phyloP scores from a whole-genome alignment of 2,329 filamentous ascomycete genomes.

The Neonectria coccinea region DNA sequence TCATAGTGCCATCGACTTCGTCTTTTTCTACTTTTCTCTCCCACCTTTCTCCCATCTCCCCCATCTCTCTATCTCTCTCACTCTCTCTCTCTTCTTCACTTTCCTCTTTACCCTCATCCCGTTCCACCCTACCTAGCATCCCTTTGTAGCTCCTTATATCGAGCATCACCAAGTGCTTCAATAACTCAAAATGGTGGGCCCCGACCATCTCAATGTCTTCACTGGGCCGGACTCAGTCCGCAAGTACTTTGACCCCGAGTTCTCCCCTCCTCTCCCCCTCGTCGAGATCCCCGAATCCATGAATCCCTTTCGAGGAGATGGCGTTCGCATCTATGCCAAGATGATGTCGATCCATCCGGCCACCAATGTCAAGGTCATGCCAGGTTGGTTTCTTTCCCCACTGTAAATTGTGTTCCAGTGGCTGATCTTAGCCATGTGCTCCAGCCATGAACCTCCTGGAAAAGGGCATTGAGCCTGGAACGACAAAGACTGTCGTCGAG shows the following conservation, averaged over 20 bases:
- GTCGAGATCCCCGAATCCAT: slow-evolving; percentile 68
- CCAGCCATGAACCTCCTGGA: slow-evolving; percentile 61
- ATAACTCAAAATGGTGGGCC: slow-evolving; percentile 40
- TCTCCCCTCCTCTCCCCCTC: slow-evolving; percentile 66
- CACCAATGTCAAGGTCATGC: slow-evolving; percentile 72
- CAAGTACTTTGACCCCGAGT: slow-evolving; percentile 70
- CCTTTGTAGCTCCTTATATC: slow-evolving; percentile 11
- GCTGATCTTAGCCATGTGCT: slow-evolving; percentile 29
- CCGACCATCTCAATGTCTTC: slow-evolving; percentile 62
- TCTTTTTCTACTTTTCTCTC: not conserved
- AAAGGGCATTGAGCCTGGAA: slow-evolving; percentile 56
- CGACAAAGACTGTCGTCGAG: slow-evolving; percentile 67
- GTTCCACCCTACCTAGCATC: not conserved
- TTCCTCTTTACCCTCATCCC: slow-evolving; percentile 2
- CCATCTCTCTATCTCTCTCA: not conserved
- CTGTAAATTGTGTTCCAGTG: not conserved
- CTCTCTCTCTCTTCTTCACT: slow-evolving; percentile 3
- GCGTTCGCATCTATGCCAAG: slow-evolving; percentile 72
- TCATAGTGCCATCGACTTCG: slow-evolving; percentile 10
- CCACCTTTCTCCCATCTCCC: not conserved
- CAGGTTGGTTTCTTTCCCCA: slow-evolving; percentile 53
- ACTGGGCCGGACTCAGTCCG: slow-evolving; percentile 65
- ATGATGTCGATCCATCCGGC: slow-evolving; percentile 72
- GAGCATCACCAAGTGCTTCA: slow-evolving; percentile 20
- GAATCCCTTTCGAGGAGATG: slow-evolving; percentile 67